phyloP scores from a whole-genome alignment of 257 asterid species.

The Sherardia arvensis region DNA sequence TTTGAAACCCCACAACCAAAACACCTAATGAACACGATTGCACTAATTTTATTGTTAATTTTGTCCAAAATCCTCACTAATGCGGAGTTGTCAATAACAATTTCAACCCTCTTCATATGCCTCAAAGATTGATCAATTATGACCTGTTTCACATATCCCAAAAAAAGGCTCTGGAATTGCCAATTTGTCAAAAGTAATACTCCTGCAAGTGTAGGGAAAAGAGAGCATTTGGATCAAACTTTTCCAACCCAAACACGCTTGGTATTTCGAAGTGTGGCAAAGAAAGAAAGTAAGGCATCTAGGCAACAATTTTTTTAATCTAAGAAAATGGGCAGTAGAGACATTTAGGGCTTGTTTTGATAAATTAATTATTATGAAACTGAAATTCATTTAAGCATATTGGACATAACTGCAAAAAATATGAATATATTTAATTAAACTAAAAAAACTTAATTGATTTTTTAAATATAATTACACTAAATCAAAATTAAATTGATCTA shows the following conservation, averaged over 20 bases:
- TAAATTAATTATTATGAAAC: too few relatives aligned
- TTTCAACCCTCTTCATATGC: neutral
- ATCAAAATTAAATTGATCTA: too few relatives aligned
- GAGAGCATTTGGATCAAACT: conserved; percentile 8
- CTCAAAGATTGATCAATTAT: neutral
- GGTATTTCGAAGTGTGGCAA: conserved; percentile 1
- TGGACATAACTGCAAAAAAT: too few relatives aligned
- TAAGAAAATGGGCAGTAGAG: too few relatives aligned
- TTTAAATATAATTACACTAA: too few relatives aligned
- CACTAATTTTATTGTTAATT: neutral
- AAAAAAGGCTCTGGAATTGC: neutral
- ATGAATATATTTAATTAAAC: too few relatives aligned
- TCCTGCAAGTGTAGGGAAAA: neutral
- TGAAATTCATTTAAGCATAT: too few relatives aligned
- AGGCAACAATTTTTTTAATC: too few relatives aligned
- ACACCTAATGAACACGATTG: neutral
- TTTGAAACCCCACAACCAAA: conserved; percentile 10
- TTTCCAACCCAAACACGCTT: neutral
- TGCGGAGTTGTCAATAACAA: neutral
- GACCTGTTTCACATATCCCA: neutral
- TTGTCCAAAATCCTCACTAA: neutral
- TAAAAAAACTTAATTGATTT: too few relatives aligned
- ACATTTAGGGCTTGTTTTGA: too few relatives aligned
- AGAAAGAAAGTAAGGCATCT: conserved; percentile 13
- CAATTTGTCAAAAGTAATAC: neutral